These are phyloP conservation scores for Heliocybe sulcata DNA, from an alignment of 1,284 basidiomycete genomes.

Conservation along the genomic window DNA sequence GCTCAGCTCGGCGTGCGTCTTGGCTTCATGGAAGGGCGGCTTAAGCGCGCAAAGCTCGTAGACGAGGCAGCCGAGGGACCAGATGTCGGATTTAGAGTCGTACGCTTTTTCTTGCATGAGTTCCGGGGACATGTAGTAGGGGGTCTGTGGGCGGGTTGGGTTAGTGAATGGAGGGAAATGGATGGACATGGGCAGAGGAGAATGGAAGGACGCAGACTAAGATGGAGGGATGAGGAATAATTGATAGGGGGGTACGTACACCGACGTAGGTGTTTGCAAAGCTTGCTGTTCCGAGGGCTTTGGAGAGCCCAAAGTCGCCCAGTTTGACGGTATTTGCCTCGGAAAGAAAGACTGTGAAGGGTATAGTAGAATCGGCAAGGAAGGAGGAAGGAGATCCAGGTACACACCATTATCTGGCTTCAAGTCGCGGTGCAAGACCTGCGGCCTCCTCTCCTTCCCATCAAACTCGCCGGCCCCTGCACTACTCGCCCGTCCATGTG, in stretches of 20 bases:
- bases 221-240: neutral
- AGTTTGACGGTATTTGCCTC: constrained; percentile 79
- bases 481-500: constrained; percentile 37
- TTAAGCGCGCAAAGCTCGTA: constrained; percentile 92
- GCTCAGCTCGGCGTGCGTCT: constrained; percentile 80
- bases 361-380: neutral
- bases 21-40: constrained; percentile 87
- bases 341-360: constrained; percentile 71
- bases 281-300: constrained; percentile 79
- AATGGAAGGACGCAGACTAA: neutral
- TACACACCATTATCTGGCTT: constrained; percentile 92
- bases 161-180: neutral
- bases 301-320: constrained; percentile 94
- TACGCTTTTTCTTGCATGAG: constrained; percentile 94
- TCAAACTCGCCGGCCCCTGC: constrained; percentile 28
- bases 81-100: constrained; percentile 96
- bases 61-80: constrained; percentile 94
- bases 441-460: constrained; percentile 47
- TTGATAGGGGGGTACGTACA: constrained; percentile 37
- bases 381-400: neutral
- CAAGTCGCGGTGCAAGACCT: constrained; percentile 90
- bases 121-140: constrained; percentile 98
- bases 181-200: neutral
- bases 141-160: constrained; percentile 53
- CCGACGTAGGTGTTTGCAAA: constrained; percentile 97